phyloP scores from a whole-genome alignment of 2,329 filamentous ascomycete species.

The Paecilomyces dactylethromorphus region DNA sequence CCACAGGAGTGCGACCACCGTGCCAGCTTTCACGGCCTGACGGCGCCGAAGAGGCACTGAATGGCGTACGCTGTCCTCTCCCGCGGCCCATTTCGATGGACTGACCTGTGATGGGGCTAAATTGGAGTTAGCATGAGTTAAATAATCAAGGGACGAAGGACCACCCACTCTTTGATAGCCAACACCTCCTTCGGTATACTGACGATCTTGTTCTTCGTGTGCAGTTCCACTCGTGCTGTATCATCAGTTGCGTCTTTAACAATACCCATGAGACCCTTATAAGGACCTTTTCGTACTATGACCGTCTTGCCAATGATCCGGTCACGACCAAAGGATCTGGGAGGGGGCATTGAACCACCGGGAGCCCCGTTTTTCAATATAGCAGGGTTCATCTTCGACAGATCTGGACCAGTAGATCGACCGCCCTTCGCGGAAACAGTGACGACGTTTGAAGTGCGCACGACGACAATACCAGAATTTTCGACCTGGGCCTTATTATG shows the following conservation, averaged over 20 bases:
- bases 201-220: conserved; percentile 89
- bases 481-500: conserved; percentile 78
- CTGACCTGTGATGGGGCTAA: conserved; percentile 59
- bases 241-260: conserved; percentile 90
- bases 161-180: conserved; percentile 71
- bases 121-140: conserved; percentile 11
- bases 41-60: conserved; percentile 42
- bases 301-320: conserved; percentile 86
- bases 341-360: conserved; percentile 58
- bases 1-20: conserved; percentile 63
- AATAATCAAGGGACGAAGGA: background rate
- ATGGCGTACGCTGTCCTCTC: conserved; percentile 39
- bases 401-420: conserved; percentile 67
- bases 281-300: conserved; percentile 75
- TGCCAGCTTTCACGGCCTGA: conserved; percentile 49
- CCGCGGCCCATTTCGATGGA: conserved; percentile 64
- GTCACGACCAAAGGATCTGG: conserved; percentile 69
- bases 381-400: conserved; percentile 88
- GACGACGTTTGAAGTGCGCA: conserved; percentile 74
- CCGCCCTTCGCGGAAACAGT: conserved; percentile 94
- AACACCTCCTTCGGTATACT: conserved; percentile 75
- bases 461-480: conserved; percentile 85
- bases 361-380: conserved; percentile 62
- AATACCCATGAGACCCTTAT: conserved; percentile 89
- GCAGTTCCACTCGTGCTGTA: conserved; percentile 81